phyloP scores from a whole-genome alignment of 441 rosid species.

The Gossypium gossypioides region DNA sequence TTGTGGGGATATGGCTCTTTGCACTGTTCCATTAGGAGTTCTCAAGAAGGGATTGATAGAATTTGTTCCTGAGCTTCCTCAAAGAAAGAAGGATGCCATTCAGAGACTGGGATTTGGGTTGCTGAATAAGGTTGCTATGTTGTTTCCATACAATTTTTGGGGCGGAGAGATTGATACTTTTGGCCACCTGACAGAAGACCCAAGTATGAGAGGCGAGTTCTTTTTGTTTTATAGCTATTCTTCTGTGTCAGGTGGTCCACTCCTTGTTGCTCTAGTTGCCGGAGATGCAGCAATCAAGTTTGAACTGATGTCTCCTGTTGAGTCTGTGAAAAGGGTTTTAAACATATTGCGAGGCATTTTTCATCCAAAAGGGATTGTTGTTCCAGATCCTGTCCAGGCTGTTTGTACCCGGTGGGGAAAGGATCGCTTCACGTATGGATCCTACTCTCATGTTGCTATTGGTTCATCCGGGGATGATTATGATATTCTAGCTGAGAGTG shows the following conservation, averaged over 20 bases:
- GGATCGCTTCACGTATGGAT: constrained; percentile 66
- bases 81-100: constrained; percentile 64
- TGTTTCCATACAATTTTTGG: constrained; percentile 80
- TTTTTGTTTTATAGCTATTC: constrained; percentile 80
- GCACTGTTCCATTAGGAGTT: constrained; percentile 76
- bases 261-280: constrained; percentile 80
- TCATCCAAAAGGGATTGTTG: constrained; percentile 81
- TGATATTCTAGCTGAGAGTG: constrained; percentile 75
- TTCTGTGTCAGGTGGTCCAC: constrained; percentile 80
- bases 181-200: constrained; percentile 71
- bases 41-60: constrained; percentile 63
- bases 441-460: constrained; percentile 72
- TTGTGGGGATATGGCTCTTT: constrained; percentile 67
- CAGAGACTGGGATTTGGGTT: constrained; percentile 71
- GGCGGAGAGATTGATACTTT: constrained; percentile 82
- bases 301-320: constrained; percentile 69
- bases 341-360: constrained; percentile 64
- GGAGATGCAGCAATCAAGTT: constrained; percentile 75
- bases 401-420: constrained; percentile 92
- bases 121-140: constrained; percentile 75
- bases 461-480: constrained; percentile 96
- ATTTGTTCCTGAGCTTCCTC: constrained; percentile 77
- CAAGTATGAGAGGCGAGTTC: constrained; percentile 71
- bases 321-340: constrained; percentile 64
- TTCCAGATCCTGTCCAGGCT: constrained; percentile 86